Percentiles rank a stretch among this genome's conserved stretches.
These are phyloP conservation scores for Picea glauca DNA, from an alignment of 75 land plant species.

Conservation along the genomic window DNA sequence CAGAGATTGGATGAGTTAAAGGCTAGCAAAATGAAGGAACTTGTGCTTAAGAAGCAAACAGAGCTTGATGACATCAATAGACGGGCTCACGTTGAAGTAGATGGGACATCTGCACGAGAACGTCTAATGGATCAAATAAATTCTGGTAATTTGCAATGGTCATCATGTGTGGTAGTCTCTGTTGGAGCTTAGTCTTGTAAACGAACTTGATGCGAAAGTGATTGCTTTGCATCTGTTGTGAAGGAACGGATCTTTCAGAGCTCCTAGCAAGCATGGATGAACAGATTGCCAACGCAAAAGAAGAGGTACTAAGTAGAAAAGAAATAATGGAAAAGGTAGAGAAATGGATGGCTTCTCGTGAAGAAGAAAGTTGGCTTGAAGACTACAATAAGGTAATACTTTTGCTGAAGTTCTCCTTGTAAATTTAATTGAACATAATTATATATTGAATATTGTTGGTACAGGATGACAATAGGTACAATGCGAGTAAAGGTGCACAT, in stretches of 20 bases:
- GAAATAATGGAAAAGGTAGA: conserved; percentile 75
- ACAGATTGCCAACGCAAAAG: conserved; percentile 57
- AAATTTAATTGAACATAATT: not conserved
- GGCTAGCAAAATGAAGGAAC: conserved; percentile 74
- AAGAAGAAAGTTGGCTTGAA: conserved; percentile 85
- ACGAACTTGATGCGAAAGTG: not conserved
- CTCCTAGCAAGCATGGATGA: conserved; percentile 59
- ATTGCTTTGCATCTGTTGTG: conserved; percentile 25
- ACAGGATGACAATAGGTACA: conserved; percentile 68
- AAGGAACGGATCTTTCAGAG: conserved; percentile 47
- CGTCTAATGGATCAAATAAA: conserved; percentile 45
- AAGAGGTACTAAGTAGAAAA: conserved; percentile 59
- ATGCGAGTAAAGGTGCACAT: conserved; percentile 67
- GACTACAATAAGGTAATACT: conserved; percentile 64
- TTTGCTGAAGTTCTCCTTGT: not conserved
- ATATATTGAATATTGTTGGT: not conserved
- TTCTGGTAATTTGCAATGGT: conserved; percentile 32
- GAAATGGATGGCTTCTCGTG: conserved; percentile 55
- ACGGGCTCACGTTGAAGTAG: conserved; percentile 47
- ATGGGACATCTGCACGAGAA: conserved; percentile 32
- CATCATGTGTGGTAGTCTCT: not conserved
- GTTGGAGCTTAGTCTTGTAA: not conserved
- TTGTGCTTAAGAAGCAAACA: conserved; percentile 50
- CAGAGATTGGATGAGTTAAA: conserved; percentile 50
- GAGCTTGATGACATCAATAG: conserved; percentile 63